Percentiles rank a stretch among this genome's conserved stretches.
Evolutionary conservation across 2,329 filamentous ascomycete species (phyloP).

Genomic region (Hymenoscyphus albidus): DNA sequence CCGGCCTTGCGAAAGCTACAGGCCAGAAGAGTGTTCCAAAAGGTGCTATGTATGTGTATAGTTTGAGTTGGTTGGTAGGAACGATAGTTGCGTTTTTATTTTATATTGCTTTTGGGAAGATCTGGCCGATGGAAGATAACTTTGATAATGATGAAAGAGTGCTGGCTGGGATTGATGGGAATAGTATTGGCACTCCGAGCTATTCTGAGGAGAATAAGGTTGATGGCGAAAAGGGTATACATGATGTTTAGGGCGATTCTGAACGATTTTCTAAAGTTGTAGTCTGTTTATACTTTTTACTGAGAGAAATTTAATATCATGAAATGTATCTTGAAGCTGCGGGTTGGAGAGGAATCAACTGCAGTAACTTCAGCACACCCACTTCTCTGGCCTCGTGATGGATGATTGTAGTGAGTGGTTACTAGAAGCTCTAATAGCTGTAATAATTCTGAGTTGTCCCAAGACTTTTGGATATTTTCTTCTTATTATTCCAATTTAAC

Average conservation of each 20-base stretch:
- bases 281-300: background rate
- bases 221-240: background rate
- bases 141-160: constrained; percentile 17
- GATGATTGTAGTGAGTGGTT: too few species aligned
- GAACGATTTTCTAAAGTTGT: background rate
- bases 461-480: too few species aligned
- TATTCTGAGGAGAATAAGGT: constrained; percentile 18
- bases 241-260: background rate
- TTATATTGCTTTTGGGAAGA: constrained; percentile 17
- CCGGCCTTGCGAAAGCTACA: constrained; percentile 24
- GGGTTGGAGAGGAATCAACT: too few species aligned
- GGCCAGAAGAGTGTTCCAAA: constrained; percentile 21
- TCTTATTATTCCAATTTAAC: too few species aligned
- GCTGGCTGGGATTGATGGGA: constrained; percentile 15
- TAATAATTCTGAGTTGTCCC: too few species aligned
- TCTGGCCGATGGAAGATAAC: constrained; percentile 25
- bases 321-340: too few species aligned
- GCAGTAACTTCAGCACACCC: too few species aligned
- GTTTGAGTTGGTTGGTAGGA: constrained; percentile 26
- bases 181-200: constrained; percentile 2
- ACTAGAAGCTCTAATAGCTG: too few species aligned
- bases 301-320: too few species aligned
- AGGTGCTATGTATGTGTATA: constrained; percentile 26
- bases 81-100: constrained; percentile 22
- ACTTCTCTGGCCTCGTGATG: too few species aligned